Conservation (phyloP, 2,329 filamentous ascomycete species). For the Pseudohalonectria lignicola region DNA sequence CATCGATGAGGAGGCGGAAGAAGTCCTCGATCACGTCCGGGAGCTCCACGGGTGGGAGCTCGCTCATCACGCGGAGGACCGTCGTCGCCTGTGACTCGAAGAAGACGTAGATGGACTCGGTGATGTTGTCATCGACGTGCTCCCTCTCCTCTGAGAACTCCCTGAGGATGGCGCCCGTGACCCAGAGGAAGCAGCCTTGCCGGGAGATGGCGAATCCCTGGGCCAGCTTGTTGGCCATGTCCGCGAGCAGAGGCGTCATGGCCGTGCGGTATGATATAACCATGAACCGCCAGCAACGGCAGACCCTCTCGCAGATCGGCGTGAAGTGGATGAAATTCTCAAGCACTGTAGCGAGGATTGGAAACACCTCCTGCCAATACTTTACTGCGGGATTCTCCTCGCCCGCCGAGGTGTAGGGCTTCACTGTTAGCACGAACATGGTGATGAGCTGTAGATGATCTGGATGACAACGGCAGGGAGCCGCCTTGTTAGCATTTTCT, state of each 20-base stretch:
- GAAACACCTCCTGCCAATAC: slow-evolving; percentile 92
- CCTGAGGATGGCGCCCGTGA: slow-evolving; percentile 84
- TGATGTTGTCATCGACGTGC: slow-evolving; percentile 69
- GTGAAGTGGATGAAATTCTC: slow-evolving; percentile 78
- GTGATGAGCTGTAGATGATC: slow-evolving; percentile 90
- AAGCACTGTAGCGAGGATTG: slow-evolving; percentile 73
- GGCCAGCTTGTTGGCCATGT: slow-evolving; percentile 76
- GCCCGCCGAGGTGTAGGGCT: slow-evolving; percentile 60
- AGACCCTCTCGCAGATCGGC: slow-evolving; percentile 87
- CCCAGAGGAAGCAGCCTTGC: slow-evolving; percentile 98
- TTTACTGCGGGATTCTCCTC: slow-evolving; percentile 84
- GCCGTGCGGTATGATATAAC: slow-evolving; percentile 88
- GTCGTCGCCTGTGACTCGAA: slow-evolving; percentile 88
- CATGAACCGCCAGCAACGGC: slow-evolving; percentile 94
- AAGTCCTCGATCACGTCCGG: slow-evolving; percentile 90
- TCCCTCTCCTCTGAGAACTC: slow-evolving; percentile 91
- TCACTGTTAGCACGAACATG: slow-evolving; percentile 69
- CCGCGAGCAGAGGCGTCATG: slow-evolving; percentile 73
- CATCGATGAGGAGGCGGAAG: slow-evolving; percentile 85
- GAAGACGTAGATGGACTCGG: slow-evolving; percentile 83
- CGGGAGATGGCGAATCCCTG: slow-evolving; percentile 73
- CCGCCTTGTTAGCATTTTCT: background rate
- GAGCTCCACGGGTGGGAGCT: slow-evolving; percentile 62
- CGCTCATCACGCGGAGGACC: slow-evolving; percentile 82
- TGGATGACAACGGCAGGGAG: slow-evolving; percentile 13